Conservation (phyloP, 2,329 filamentous ascomycete species). For the Scedosporium minutisporum region DNA sequence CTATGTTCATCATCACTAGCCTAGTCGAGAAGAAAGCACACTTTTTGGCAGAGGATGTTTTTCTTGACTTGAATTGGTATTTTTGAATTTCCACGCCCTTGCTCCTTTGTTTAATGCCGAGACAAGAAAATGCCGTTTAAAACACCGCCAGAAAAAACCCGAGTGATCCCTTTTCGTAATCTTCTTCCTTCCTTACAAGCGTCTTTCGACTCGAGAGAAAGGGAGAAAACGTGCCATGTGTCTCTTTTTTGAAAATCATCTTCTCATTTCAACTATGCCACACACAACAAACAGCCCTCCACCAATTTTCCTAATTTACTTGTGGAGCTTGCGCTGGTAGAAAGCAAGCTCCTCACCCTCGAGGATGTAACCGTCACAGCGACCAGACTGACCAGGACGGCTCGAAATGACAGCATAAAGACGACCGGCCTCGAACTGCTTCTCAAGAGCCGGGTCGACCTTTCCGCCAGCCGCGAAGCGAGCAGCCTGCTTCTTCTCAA, state of each 20-base stretch:
- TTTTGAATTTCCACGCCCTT: constrained; percentile 15
- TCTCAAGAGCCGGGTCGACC: constrained; percentile 87
- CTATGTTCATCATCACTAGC: too few species aligned
- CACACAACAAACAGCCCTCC: too few species aligned
- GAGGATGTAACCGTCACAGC: constrained; percentile 93
- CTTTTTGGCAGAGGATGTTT: background rate
- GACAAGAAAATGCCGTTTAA: constrained; percentile 26
- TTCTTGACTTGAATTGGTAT: background rate
- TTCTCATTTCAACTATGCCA: too few species aligned
- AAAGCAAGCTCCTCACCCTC: constrained; percentile 99
- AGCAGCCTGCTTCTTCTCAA: constrained; percentile 92
- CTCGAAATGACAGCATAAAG: constrained; percentile 88
- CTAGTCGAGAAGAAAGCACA: background rate
- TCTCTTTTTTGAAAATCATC: background rate
- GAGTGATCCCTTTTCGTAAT: constrained; percentile 5
- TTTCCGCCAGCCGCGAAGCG: constrained; percentile 78
- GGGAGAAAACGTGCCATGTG: background rate
- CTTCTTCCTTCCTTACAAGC: constrained; percentile 8
- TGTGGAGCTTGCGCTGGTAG: constrained; percentile 99
- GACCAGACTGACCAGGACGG: constrained; percentile 92
- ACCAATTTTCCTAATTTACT: constrained; percentile 50
- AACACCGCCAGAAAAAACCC: constrained; percentile 22
- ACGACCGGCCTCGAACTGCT: constrained; percentile 99
- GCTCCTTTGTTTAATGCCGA: constrained; percentile 23
- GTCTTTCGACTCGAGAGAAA: too few species aligned